Evolutionary conservation across 768 basidiomycete species (phyloP).

Genomic region (Leucosporidium yakuticum): DNA sequence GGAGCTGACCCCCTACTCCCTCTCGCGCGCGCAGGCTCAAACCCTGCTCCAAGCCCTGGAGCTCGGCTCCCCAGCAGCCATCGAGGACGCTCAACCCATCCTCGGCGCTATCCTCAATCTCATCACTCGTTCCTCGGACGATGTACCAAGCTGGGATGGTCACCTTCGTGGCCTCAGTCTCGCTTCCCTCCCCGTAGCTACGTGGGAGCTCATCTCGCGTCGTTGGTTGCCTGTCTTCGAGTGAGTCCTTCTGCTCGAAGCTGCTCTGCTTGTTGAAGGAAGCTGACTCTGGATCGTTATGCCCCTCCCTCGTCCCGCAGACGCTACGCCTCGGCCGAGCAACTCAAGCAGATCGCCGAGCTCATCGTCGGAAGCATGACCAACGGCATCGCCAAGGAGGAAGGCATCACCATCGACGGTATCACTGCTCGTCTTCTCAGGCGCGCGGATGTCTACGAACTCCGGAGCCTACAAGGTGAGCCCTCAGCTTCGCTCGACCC

Average conservation of each 20-base stretch:
- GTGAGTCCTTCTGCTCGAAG: neutral
- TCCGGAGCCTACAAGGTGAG: slow-evolving; percentile 10
- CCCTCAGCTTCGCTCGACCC: neutral
- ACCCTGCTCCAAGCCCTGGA: slow-evolving; percentile 20
- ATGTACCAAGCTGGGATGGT: neutral
- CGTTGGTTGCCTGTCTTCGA: slow-evolving; percentile 14
- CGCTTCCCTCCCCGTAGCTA: slow-evolving; percentile 1
- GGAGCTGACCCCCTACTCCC: no score
- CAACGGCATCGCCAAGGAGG: neutral
- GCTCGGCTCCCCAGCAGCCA: neutral
- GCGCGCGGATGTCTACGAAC: slow-evolving; percentile 30
- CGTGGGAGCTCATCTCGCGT: slow-evolving; percentile 24
- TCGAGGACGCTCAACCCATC: neutral
- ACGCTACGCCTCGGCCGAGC: neutral
- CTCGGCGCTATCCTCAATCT: slow-evolving; percentile 6
- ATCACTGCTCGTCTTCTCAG: slow-evolving; percentile 6
- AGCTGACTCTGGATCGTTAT: no score
- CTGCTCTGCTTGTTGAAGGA: neutral
- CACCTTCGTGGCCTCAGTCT: neutral
- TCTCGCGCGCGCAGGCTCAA: slow-evolving; percentile 1
- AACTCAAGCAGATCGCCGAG: neutral
- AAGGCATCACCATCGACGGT: neutral
- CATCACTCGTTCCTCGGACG: neutral
- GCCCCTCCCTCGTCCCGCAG: neutral
- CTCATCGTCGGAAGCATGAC: neutral